These are phyloP conservation scores for Ceratocystis ficicola DNA, from an alignment of 2,329 filamentous ascomycete genomes.

Conservation along the genomic window DNA sequence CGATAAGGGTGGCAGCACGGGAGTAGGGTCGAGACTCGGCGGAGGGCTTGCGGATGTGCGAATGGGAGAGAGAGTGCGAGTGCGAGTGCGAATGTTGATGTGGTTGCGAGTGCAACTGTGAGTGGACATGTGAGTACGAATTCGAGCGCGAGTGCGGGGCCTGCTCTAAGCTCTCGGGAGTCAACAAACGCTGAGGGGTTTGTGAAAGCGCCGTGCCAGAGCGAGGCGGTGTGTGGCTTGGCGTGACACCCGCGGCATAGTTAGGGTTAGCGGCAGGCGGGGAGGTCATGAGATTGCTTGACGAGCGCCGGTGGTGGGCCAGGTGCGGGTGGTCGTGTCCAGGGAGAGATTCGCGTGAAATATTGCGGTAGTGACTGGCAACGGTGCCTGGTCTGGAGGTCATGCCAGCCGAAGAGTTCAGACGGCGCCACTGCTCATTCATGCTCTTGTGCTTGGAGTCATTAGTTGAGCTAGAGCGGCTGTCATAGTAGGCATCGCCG, in stretches of 20 bases:
- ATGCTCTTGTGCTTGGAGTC: slow-evolving; percentile 13
- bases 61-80: slow-evolving; percentile 31
- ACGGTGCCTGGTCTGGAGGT: slow-evolving; percentile 10
- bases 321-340: slow-evolving; percentile 2
- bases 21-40: slow-evolving; percentile 34
- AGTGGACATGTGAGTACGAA: neutral
- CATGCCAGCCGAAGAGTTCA: slow-evolving; percentile 14
- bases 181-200: slow-evolving; percentile 17
- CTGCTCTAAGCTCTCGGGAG: slow-evolving; percentile 18
- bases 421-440: slow-evolving; percentile 22
- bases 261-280: neutral
- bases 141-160: slow-evolving; percentile 3
- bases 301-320: slow-evolving; percentile 8
- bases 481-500: slow-evolving; percentile 5
- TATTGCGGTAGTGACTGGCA: slow-evolving; percentile 19
- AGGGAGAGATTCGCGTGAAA: slow-evolving; percentile 15
- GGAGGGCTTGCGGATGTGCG: slow-evolving; percentile 36
- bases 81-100: slow-evolving; percentile 20
- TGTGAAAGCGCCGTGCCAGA: neutral
- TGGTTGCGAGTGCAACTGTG: neutral
- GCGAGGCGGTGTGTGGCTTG: slow-evolving; percentile 14
- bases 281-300: slow-evolving; percentile 10
- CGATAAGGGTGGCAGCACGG: slow-evolving; percentile 37
- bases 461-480: slow-evolving; percentile 8
- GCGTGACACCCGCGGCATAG: neutral